Evolutionary conservation across 106 monocot species (phyloP), one percentile per base, ranked within the genome.

Genomic region (Apostasia shenzhenica): DNA sequence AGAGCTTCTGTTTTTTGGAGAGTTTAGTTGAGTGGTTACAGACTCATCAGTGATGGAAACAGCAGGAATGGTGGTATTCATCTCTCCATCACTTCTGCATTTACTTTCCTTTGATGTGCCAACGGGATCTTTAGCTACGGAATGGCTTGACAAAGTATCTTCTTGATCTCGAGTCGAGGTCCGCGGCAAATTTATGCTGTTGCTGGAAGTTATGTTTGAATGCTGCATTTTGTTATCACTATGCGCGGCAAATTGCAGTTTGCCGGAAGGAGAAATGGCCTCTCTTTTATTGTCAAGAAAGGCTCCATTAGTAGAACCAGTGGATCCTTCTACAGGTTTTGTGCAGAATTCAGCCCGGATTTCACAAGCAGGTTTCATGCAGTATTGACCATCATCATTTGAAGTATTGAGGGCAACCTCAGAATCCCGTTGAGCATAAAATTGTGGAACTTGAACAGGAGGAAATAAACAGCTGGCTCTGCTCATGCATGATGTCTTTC

Each of bases 141-240:
- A 75, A 76, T 71, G 73, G 55, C 80, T 80, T 55, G 85, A 87
- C 51, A 84, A 46, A 53, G 80, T 78, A 68, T 82, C 84, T 61
- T 88, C 85, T 63, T 85, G 76, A 59, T 53, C 60, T 51, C 42
- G 51, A 14, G 4, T n/a, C 45, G 46, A 2, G 10, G 50, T 39
- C 67, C 42, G 51, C 45, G 66, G 70, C 37, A 68, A 56, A 71
- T 77, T 72, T 10, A 67, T 72, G 54, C 75, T 45, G 58, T 71
- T 67, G 45, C 75, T 51, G 48, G 54, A 73, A 26, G 70, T 54
- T 61, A 72, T 8, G 55, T 6, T 57, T 14, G 73, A 80, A 49
- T 13, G 5, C 42, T 57, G 60, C 60, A 39, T 69, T 48, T 58
- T 54, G 72, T 39, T 49, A 54, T 53, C 70, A 72, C 62, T 56